Conservation (phyloP, 441 rosid species). For the Brassica balearica region DNA sequence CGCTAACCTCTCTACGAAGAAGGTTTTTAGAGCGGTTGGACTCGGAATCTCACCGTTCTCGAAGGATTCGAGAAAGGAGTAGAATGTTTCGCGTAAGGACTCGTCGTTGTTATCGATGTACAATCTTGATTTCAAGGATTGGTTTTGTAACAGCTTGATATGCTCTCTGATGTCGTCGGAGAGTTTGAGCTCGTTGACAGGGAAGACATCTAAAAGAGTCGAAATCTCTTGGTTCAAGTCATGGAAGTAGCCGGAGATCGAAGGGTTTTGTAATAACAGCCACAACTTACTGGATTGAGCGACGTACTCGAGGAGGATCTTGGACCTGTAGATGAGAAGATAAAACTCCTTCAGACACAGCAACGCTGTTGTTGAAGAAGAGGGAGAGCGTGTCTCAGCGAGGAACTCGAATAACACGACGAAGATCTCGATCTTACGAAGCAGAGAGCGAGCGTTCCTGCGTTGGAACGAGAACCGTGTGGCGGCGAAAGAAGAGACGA, state of each 20-base stretch:
- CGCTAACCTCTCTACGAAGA: slow-evolving; percentile 65
- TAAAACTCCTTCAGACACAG: slow-evolving; percentile 86
- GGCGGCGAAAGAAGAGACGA: slow-evolving; percentile 58
- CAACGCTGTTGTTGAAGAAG: slow-evolving; percentile 43
- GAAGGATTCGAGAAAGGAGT: slow-evolving; percentile 67
- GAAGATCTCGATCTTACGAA: slow-evolving; percentile 76
- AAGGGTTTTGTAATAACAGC: slow-evolving; percentile 83
- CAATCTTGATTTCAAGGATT: slow-evolving; percentile 61
- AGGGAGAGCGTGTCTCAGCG: slow-evolving; percentile 48
- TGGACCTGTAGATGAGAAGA: slow-evolving; percentile 77
- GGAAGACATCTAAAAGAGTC: slow-evolving; percentile 93
- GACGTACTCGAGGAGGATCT: slow-evolving; percentile 82
- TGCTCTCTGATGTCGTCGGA: slow-evolving; percentile 84
- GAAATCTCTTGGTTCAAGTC: slow-evolving; percentile 85
- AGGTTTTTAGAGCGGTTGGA: slow-evolving; percentile 48
- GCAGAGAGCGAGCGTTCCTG: slow-evolving; percentile 71
- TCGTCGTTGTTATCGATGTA: slow-evolving; percentile 77
- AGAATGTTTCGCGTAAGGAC: slow-evolving; percentile 58
- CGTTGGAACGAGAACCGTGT: slow-evolving; percentile 61
- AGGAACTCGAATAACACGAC: slow-evolving; percentile 65
- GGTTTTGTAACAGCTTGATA: slow-evolving; percentile 65
- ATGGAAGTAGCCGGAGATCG: slow-evolving; percentile 90
- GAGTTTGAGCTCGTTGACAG: slow-evolving; percentile 56
- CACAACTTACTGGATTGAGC: slow-evolving; percentile 81
- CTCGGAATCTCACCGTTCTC: slow-evolving; percentile 68